phyloP scores from a whole-genome alignment of 352 stramenopile species.

The Phytopythium montanum region DNA sequence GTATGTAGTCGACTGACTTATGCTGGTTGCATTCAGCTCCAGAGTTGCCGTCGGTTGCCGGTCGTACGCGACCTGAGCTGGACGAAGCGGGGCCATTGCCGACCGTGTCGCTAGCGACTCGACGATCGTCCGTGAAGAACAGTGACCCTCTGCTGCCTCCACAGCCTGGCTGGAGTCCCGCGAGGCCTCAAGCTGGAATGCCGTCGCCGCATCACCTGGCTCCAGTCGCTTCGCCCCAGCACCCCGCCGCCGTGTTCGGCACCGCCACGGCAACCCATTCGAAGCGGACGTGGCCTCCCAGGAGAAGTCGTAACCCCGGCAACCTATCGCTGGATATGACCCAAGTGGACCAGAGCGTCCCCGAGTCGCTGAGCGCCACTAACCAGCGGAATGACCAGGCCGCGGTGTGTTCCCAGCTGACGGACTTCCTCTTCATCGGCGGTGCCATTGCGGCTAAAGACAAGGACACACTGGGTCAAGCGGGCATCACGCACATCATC shows the following conservation, averaged over 20 bases:
- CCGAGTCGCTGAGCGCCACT: constrained; percentile 17
- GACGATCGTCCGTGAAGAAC: not conserved
- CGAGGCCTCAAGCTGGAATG: not conserved
- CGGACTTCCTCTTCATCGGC: constrained; percentile 87
- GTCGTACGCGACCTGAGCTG: not conserved
- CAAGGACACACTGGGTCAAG: constrained; percentile 51
- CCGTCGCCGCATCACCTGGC: not conserved
- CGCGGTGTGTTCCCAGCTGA: constrained; percentile 73
- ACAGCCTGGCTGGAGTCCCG: not conserved
- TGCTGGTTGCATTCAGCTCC: not conserved
- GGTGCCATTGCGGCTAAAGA: constrained; percentile 79
- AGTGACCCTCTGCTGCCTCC: not conserved
- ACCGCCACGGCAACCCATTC: constrained; percentile 21
- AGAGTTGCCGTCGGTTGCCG: not conserved
- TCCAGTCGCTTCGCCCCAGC: not conserved
- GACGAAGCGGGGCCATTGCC: not conserved
- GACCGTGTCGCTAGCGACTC: not conserved
- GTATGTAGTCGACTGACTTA: not conserved
- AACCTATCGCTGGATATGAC: constrained; percentile 82
- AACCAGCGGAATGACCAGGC: constrained; percentile 53
- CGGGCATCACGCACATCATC: constrained; percentile 88
- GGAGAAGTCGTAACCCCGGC: constrained; percentile 70
- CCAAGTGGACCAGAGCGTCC: constrained; percentile 50
- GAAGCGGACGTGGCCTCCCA: constrained; percentile 41
- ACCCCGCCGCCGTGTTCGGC: not conserved